Evolutionary conservation across 202 grass and related monocot genomes (phyloP).

Genomic region (Cymbopogon flexuosus): DNA sequence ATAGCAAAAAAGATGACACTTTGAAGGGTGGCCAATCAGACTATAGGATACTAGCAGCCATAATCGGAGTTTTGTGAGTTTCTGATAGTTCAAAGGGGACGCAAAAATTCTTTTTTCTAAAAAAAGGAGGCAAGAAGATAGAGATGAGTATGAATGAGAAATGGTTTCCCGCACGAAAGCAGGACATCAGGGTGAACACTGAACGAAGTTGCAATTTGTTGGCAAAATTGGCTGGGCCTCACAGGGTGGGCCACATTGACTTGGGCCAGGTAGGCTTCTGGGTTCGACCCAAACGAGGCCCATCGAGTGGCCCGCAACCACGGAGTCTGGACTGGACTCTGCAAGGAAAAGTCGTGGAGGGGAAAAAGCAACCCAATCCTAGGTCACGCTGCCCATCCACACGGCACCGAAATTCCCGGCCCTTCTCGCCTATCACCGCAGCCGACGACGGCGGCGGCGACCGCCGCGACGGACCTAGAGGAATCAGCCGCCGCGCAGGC

Average conservation of each 20-base stretch:
- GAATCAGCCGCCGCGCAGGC: background rate
- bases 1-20: no score
- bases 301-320: no score
- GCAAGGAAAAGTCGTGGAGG: background rate
- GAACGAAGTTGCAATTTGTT: background rate
- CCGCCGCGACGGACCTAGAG: background rate
- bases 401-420: constrained; percentile 36
- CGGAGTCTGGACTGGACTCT: no score
- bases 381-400: constrained; percentile 27
- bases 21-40: no score
- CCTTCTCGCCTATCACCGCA: constrained; percentile 4
- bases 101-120: no score
- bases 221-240: no score
- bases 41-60: no score
- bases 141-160: background rate
- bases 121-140: background rate
- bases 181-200: background rate
- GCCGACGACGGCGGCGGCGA: constrained; percentile 6
- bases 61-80: no score
- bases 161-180: background rate
- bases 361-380: constrained; percentile 30
- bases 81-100: no score
- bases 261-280: no score
- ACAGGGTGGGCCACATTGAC: no score
- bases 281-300: background rate